Evolutionary conservation across 1,139 yeast genomes (phyloP), one percentile per base, ranked within the genome.

Genomic region (Lodderomyces theae): DNA sequence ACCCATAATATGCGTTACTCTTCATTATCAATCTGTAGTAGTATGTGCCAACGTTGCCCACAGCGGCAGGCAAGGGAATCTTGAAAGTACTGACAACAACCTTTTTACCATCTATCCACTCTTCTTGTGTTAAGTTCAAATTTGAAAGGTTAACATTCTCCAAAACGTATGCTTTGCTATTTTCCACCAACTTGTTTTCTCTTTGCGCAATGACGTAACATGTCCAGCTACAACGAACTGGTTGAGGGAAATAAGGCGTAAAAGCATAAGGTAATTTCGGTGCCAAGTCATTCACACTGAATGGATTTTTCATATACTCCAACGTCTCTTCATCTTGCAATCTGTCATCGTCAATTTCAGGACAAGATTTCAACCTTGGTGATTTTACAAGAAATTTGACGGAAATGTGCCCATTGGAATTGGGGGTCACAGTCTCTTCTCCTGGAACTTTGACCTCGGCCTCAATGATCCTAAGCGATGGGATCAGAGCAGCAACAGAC

Each of bases 401-500:
- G 22, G 81, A 80, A 47, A 94, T 67, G 58, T 87, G 90, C 9
- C 88, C 80, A 44, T 76, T 78, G 2, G 97, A 79, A 36, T 67
- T 61, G 26, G 97, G 95, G 3, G 95, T 78, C 10, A 92, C 85
- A 16, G 40, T 39, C 21, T 67, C 62, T 66, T 90, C 97, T 29
- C 97, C 98, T 3, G 96, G 95, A 34, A 90, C 96, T 48, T 79
- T 76, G 63, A 90, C 88, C 43, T 77, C 79, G 35, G 95, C 82
- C 40, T 79, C 79, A 34, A 89, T 51, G 16, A 90, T 68, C 52
- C 86, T 80, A 43, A 92, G 64, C 35, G 72, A 66, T 33, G 97
- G 97, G 33, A 88, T 78, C 39, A 72, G 69, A 5, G 74, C 58
- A 2, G 94, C 96, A 42, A 82, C 74, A 10, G 69, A 63, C 39